Percentiles rank a stretch among this genome's conserved stretches.
Evolutionary conservation across 257 asterid species (phyloP).

Genomic region (Cinchona pubescens): DNA sequence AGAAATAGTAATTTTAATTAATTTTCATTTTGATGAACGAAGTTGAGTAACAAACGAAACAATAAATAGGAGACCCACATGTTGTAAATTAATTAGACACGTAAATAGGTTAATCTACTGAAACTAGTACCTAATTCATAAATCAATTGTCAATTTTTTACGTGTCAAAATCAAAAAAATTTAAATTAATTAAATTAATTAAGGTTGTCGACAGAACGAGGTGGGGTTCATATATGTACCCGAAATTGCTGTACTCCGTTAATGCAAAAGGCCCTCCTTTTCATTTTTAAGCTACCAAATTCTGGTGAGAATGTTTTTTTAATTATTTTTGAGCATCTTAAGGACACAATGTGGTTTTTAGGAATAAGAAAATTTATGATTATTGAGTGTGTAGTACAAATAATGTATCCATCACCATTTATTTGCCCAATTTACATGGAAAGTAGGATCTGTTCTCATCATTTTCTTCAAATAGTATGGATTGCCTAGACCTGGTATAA

Average conservation of each 20-base stretch:
- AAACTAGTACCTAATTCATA: neutral
- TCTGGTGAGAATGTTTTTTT: neutral
- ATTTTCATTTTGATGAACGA: neutral
- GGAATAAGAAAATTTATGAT: neutral
- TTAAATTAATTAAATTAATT: no score
- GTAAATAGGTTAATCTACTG: neutral
- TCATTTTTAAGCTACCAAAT: neutral
- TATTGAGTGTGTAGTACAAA: neutral
- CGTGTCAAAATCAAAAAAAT: no score
- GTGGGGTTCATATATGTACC: neutral
- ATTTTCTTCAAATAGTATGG: neutral
- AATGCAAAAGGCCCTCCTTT: neutral
- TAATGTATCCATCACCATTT: constrained; percentile 11
- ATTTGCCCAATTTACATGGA: constrained; percentile 2
- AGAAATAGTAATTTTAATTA: neutral
- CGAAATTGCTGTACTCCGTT: neutral
- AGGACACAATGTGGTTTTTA: constrained; percentile 4
- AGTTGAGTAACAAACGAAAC: neutral
- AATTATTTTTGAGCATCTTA: neutral
- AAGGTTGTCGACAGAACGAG: neutral
- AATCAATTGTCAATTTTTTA: no score
- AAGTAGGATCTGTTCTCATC: constrained; percentile 5
- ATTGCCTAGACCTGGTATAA: constrained; percentile 1
- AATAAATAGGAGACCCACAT: neutral
- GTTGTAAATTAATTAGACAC: neutral